Percentiles rank a stretch among this genome's conserved stretches.
Conservation (phyloP, 225 moss, liverwort and hornwort species). For the Physcomitrellopsis africana region DNA sequence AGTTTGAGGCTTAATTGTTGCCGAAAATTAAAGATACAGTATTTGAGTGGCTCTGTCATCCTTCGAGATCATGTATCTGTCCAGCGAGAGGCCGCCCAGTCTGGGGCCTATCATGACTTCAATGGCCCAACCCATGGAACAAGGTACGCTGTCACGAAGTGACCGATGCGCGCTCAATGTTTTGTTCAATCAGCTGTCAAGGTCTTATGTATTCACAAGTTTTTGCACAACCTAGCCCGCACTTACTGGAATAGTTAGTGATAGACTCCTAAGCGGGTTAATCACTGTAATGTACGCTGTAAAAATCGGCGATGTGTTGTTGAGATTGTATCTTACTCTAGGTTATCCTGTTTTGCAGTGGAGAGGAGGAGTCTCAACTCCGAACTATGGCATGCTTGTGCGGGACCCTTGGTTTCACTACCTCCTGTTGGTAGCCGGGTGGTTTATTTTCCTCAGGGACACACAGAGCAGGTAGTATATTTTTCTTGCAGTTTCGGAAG, state of each 20-base stretch:
- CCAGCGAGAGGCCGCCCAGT: slow-evolving; percentile 32
- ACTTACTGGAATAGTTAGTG: background rate
- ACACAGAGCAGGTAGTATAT: slow-evolving; percentile 46
- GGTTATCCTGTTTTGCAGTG: slow-evolving; percentile 18
- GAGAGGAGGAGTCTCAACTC: slow-evolving; percentile 47
- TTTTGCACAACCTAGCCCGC: background rate
- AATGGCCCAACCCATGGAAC: slow-evolving; percentile 43
- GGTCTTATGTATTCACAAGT: background rate
- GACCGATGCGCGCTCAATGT: background rate
- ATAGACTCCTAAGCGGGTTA: background rate
- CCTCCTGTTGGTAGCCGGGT: slow-evolving; percentile 45
- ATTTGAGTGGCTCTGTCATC: background rate
- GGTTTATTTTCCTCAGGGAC: slow-evolving; percentile 53
- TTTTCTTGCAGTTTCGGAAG: background rate
- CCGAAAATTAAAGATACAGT: background rate
- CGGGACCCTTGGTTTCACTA: slow-evolving; percentile 47
- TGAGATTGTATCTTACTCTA: background rate
- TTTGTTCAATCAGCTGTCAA: background rate
- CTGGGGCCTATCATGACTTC: slow-evolving; percentile 30
- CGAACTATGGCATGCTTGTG: slow-evolving; percentile 53
- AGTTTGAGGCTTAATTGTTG: background rate
- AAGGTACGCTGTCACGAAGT: slow-evolving; percentile 31
- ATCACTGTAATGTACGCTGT: background rate
- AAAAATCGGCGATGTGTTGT: background rate
- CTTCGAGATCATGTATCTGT: slow-evolving; percentile 30